Base-by-base conservation (phyloP, 2,329 filamentous ascomycete genomes). In the Escovopsis sp. region DNA sequence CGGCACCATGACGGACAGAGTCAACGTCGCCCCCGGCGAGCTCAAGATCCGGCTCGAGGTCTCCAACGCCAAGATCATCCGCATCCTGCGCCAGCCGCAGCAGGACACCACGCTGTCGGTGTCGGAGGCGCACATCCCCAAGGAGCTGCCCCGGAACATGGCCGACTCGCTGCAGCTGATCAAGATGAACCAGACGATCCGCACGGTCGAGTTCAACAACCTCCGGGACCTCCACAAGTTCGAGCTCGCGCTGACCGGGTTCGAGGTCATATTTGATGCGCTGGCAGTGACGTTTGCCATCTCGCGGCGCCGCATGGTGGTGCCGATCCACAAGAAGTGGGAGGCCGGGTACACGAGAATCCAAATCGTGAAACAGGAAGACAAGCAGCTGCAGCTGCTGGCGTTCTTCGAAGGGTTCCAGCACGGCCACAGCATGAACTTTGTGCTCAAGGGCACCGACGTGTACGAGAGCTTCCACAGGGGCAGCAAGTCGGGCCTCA, bases 321-420 rank as follows among this genome's bases (percentile, higher is more conserved):
- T 94, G 13, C 85, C 85, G 0, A 89, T 94, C 49, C 84, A 93
- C 65, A 94, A 94, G 64, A 91, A 91, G 59, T 93, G 85, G 84
- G 86, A 93, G 55, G 84, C 87, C 2, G 76, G 71, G n/a, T 72
- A 71, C 32, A 84, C 84, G 8, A 77, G 88, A 31, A 68, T 94
- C 7, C 87, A 94, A 57, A 70, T 94, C 32, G 76, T 94, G 31
- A 55, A 52, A 42, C 71, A 77, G 49, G 79, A 81, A 48, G 83
- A 87, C 47, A 83, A 78, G 53, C 73, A 82, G 12, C 62, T 83
- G 16, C 85, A 94, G 57, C 65, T 95, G 27, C 64, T 93, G 16
- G 86, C 80, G 3, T 95, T 94, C 63, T 91, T 94, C 57, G 80
- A 86, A 48, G 83, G 88, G 45, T 94, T 94, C 59, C 76, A 75